Evolutionary conservation across 2,329 filamentous ascomycete species (phyloP).

Genomic region (Akanthomyces dipterigenus): DNA sequence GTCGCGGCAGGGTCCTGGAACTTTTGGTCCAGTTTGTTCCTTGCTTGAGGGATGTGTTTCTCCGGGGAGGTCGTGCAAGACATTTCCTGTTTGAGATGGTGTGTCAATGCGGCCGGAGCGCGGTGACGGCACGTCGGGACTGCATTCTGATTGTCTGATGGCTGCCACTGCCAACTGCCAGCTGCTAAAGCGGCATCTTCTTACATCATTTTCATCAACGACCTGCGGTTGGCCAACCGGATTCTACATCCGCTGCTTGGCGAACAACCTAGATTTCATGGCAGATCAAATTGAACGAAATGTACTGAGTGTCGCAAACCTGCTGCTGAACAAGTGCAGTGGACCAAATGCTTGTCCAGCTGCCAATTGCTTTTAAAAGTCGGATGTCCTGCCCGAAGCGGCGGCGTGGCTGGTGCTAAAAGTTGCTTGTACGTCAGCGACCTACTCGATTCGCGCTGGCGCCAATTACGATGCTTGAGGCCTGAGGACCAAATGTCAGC

Average conservation of each 20-base stretch:
- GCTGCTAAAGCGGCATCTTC: neutral
- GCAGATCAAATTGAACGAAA: too few relatives aligned
- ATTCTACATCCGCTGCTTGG: too few relatives aligned
- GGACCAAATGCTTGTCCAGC: neutral
- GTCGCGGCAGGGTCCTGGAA: neutral
- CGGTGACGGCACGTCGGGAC: neutral
- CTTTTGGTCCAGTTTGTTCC: neutral
- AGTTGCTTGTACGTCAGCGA: slow-evolving; percentile 1
- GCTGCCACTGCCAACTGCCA: too few relatives aligned
- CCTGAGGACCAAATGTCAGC: neutral
- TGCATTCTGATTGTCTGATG: too few relatives aligned
- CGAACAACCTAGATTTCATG: too few relatives aligned
- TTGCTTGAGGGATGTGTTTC: neutral
- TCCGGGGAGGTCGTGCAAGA: slow-evolving; percentile 5
- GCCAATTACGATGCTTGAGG: neutral
- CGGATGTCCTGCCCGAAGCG: neutral
- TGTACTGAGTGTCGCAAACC: neutral
- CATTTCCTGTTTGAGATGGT: neutral
- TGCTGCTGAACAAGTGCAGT: neutral
- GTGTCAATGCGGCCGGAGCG: neutral
- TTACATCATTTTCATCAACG: neutral
- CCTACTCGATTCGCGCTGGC: slow-evolving; percentile 6
- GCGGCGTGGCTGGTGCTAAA: neutral
- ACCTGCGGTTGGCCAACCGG: too few relatives aligned
- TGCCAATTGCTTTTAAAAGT: neutral